Percentiles rank a stretch among this genome's conserved stretches.
These are phyloP conservation scores for Omphalea diandra DNA, from an alignment of 441 rosid genomes.

Conservation along the genomic window DNA sequence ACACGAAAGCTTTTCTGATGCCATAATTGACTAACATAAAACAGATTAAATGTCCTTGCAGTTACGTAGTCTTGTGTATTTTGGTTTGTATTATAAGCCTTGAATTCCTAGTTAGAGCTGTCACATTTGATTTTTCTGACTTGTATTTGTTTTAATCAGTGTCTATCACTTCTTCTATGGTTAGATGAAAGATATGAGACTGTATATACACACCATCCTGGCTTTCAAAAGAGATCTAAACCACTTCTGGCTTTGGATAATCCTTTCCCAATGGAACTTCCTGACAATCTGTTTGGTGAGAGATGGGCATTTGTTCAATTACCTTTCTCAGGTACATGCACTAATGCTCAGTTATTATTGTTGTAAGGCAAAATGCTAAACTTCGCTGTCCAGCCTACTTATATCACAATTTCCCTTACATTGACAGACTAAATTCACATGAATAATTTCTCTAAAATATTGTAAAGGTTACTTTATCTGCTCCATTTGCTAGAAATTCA, in stretches of 20 bases:
- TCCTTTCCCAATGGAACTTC: conserved; percentile 94
- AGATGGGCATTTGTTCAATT: conserved; percentile 96
- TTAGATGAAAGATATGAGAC: conserved; percentile 88
- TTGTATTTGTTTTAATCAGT: conserved; percentile 40
- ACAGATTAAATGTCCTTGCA: background rate
- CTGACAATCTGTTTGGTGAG: conserved; percentile 84
- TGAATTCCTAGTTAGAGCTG: background rate
- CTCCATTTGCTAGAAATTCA: background rate
- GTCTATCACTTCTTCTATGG: conserved; percentile 81
- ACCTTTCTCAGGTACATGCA: conserved; percentile 67
- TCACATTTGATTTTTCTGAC: conserved; percentile 5
- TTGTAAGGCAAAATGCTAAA: background rate
- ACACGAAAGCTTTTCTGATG: background rate
- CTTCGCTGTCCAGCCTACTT: background rate
- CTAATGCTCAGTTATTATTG: background rate
- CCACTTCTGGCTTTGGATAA: conserved; percentile 83
- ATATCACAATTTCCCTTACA: background rate
- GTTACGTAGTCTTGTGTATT: background rate
- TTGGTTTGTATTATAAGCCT: background rate
- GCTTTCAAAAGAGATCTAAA: conserved; percentile 88
- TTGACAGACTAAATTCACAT: background rate
- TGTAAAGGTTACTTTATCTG: no score
- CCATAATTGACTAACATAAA: background rate
- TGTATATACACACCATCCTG: conserved; percentile 79
- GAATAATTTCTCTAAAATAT: background rate